These are phyloP conservation scores for Aquanectria penicillioides DNA, from an alignment of 2,329 filamentous ascomycete genomes.

Conservation along the genomic window DNA sequence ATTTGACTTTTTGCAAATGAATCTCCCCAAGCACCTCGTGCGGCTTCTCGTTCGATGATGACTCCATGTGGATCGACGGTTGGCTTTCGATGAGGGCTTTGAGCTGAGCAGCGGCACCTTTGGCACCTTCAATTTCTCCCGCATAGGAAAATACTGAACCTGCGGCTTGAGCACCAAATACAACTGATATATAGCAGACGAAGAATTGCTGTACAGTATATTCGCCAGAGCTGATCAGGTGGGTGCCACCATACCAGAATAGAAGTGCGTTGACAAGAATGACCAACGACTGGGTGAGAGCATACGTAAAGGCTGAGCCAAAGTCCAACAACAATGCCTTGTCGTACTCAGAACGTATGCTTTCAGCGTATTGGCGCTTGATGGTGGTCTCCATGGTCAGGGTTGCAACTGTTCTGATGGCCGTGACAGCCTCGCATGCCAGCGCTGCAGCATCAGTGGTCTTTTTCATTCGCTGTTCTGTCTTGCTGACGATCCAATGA, in stretches of 20 bases:
- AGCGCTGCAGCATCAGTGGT: constrained; percentile 1
- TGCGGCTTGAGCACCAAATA: constrained; percentile 5
- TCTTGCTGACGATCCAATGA: neutral
- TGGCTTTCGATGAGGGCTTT: constrained; percentile 1
- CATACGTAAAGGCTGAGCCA: neutral
- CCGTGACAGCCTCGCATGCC: constrained; percentile 10
- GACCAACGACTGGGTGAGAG: constrained; percentile 5
- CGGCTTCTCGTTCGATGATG: neutral
- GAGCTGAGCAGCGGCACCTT: neutral
- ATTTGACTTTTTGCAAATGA: neutral
- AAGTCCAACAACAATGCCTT: neutral
- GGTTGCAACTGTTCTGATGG: constrained; percentile 8
- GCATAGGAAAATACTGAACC: neutral
- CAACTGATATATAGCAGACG: neutral
- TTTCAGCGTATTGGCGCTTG: neutral
- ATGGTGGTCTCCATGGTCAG: constrained; percentile 4
- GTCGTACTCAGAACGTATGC: neutral
- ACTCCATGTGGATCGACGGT: neutral
- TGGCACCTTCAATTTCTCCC: neutral
- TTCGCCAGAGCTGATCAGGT: constrained; percentile 6
- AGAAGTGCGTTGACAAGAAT: constrained; percentile 7
- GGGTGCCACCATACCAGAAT: constrained; percentile 12
- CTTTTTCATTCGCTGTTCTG: neutral
- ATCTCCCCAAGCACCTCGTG: neutral
- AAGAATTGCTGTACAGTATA: constrained; percentile 16